Percentiles rank a stretch among this genome's conserved stretches.
Evolutionary conservation across 805 yeast genomes (phyloP).

Genomic region (Aciculoconidium aculeatum): DNA sequence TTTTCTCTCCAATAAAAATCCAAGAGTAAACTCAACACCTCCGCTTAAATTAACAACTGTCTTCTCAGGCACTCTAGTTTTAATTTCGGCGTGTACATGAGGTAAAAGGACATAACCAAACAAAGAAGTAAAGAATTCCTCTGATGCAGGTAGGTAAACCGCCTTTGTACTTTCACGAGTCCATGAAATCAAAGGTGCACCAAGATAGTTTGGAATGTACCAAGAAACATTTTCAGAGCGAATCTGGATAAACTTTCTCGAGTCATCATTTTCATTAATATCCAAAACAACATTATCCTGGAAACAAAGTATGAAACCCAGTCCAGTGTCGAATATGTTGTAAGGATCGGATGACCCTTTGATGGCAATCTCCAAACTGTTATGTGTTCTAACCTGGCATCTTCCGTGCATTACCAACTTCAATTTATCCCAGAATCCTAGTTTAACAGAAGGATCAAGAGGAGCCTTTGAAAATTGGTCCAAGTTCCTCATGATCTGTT

Average conservation of each 20-base stretch:
- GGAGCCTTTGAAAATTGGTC: constrained; percentile 89
- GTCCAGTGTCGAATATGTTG: constrained; percentile 52
- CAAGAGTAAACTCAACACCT: constrained; percentile 52
- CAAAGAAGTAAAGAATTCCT: constrained; percentile 38
- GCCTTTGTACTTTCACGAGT: constrained; percentile 41
- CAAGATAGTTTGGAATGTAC: constrained; percentile 71
- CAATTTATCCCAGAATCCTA: constrained; percentile 93
- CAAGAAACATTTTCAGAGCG: constrained; percentile 57
- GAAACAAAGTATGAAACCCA: constrained; percentile 79
- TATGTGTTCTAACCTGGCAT: constrained; percentile 40
- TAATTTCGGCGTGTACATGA: too few relatives aligned
- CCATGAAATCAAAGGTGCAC: constrained; percentile 50
- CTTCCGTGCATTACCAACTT: constrained; percentile 73
- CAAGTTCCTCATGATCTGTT: constrained; percentile 68
- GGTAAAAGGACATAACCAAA: constrained; percentile 45
- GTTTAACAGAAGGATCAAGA: constrained; percentile 72
- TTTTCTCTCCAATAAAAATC: constrained; percentile 50
- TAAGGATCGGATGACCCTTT: constrained; percentile 83
- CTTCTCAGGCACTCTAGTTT: constrained; percentile 38
- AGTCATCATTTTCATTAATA: constrained; percentile 63
- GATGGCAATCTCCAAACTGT: constrained; percentile 51
- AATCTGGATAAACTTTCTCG: constrained; percentile 60
- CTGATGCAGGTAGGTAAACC: constrained; percentile 42
- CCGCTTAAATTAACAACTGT: constrained; percentile 54
- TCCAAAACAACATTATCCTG: constrained; percentile 52